phyloP scores from a whole-genome alignment of 768 basidiomycete genomes.

The Artomyces pyxidatus region DNA sequence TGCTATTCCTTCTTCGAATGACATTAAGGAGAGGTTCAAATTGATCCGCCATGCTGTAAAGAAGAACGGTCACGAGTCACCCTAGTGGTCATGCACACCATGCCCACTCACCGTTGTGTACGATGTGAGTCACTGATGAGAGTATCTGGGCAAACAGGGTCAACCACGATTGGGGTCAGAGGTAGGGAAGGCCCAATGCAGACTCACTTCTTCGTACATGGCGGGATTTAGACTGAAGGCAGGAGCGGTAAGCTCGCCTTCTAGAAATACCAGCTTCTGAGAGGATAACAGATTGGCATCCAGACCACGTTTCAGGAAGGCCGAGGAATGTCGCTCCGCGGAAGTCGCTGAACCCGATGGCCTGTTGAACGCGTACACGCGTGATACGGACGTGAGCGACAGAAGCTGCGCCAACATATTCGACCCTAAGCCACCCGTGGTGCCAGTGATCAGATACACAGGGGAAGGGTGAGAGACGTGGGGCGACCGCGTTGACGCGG shows the following conservation, averaged over 20 bases:
- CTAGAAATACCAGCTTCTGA: slow-evolving; percentile 16
- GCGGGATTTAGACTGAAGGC: slow-evolving; percentile 5
- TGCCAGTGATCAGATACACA: slow-evolving; percentile 18
- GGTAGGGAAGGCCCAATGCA: too few species aligned
- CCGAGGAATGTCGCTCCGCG: slow-evolving; percentile 9
- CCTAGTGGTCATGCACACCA: not conserved
- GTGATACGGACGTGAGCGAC: slow-evolving; percentile 5
- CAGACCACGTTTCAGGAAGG: slow-evolving; percentile 15
- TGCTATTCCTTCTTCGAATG: slow-evolving; percentile 17
- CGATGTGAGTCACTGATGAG: slow-evolving; percentile 14
- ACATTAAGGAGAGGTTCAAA: slow-evolving; percentile 17
- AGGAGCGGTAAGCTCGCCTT: slow-evolving; percentile 14
- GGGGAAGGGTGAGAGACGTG: not conserved
- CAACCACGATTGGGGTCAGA: not conserved
- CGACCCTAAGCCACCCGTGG: slow-evolving; percentile 19
- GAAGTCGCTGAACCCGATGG: slow-evolving; percentile 2
- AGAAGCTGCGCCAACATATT: slow-evolving; percentile 17
- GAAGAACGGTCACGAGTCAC: not conserved
- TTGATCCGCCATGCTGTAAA: slow-evolving; percentile 18
- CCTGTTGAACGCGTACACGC: slow-evolving; percentile 20
- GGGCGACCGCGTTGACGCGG: not conserved
- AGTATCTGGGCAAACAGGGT: slow-evolving; percentile 3
- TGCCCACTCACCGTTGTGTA: slow-evolving; percentile 18
- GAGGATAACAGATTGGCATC: slow-evolving; percentile 11
- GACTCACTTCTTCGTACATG: slow-evolving; percentile 12